Percentiles rank a stretch among this genome's conserved stretches.
Evolutionary conservation across 1,284 basidiomycete genomes (phyloP).

Genomic region (Calocybe gambosa): DNA sequence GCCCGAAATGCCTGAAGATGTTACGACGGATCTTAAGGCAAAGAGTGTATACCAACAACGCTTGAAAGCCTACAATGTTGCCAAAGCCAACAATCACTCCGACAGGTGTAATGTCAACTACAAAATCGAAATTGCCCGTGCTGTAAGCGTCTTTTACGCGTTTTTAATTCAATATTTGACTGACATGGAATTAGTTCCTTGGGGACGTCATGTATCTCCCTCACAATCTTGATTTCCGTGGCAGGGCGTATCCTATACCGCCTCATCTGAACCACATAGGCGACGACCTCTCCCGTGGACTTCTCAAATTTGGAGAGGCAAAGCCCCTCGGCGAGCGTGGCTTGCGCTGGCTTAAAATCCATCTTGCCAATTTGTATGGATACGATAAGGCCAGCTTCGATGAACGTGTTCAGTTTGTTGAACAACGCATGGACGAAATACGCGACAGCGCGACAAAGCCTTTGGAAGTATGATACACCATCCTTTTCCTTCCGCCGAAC

Average conservation of each 20-base stretch:
- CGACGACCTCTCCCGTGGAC: slow-evolving; percentile 88
- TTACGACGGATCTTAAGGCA: slow-evolving; percentile 62
- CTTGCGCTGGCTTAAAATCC: slow-evolving; percentile 86
- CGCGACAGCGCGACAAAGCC: slow-evolving; percentile 85
- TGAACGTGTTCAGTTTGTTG: slow-evolving; percentile 80
- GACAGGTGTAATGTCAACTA: slow-evolving; percentile 94
- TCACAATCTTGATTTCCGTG: slow-evolving; percentile 98
- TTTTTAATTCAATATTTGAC: background rate
- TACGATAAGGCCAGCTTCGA: slow-evolving; percentile 95
- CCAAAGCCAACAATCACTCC: slow-evolving; percentile 78
- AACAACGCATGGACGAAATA: slow-evolving; percentile 71
- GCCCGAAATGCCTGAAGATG: slow-evolving; percentile 59
- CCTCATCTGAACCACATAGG: slow-evolving; percentile 96
- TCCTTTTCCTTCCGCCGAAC: background rate
- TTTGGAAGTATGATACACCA: slow-evolving; percentile 48
- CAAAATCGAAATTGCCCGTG: slow-evolving; percentile 93
- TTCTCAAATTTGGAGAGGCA: slow-evolving; percentile 80
- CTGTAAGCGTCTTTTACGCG: slow-evolving; percentile 45
- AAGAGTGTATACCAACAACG: slow-evolving; percentile 57
- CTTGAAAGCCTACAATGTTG: slow-evolving; percentile 56
- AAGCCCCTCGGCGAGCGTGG: slow-evolving; percentile 81
- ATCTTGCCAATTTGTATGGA: slow-evolving; percentile 89
- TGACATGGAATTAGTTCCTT: slow-evolving; percentile 51
- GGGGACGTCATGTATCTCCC: slow-evolving; percentile 89
- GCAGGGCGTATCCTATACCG: slow-evolving; percentile 95